phyloP scores from a whole-genome alignment of 805 yeast species.

The Schwanniomyces sp. region DNA sequence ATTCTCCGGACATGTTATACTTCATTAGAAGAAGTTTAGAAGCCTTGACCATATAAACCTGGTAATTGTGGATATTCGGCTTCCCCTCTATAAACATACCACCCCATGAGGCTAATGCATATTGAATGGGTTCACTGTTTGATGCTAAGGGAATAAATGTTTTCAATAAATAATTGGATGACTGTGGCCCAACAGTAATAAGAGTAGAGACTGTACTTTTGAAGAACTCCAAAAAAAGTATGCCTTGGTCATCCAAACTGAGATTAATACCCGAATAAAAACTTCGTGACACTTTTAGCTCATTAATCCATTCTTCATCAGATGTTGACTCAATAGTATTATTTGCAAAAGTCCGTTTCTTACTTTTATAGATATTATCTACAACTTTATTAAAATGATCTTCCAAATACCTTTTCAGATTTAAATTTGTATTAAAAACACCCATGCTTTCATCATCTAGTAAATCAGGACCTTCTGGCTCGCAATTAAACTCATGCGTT shows the following conservation, averaged over 20 bases:
- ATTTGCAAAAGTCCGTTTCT: neutral
- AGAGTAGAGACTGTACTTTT: neutral
- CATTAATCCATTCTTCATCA: neutral
- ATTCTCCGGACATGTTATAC: conserved; percentile 1
- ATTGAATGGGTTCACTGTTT: neutral
- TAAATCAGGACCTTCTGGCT: neutral
- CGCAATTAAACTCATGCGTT: neutral
- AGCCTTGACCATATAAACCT: neutral
- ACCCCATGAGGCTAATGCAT: conserved; percentile 6
- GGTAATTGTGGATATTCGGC: neutral
- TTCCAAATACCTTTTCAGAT: neutral
- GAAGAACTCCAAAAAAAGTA: neutral
- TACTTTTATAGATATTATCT: neutral
- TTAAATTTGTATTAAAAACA: neutral
- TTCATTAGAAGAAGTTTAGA: neutral
- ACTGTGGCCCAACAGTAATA: neutral
- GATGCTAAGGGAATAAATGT: conserved; percentile 2
- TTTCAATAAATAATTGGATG: conserved; percentile 2
- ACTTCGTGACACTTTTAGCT: neutral
- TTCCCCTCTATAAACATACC: neutral
- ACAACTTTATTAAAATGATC: neutral
- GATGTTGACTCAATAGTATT: neutral
- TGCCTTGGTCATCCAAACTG: neutral
- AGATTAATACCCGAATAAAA: neutral
- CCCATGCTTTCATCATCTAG: neutral